Base-by-base conservation (phyloP, 352 stramenopile genomes). In the Globisporangium perplexum region DNA sequence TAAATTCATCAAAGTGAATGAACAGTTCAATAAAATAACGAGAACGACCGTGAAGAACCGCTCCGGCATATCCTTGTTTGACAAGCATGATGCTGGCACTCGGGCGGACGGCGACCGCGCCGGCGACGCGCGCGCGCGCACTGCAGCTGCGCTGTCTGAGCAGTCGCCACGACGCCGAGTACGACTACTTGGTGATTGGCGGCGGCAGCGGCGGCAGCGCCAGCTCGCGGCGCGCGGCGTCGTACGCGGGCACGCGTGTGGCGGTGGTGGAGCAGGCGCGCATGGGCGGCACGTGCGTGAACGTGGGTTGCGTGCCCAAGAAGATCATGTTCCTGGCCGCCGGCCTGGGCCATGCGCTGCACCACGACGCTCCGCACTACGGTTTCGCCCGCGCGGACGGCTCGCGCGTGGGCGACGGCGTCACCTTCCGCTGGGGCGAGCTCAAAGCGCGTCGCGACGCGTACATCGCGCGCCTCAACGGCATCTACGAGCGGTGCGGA, bases 221-320 rank as follows among this genome's bases (percentile, higher is more conserved):
- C 23, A 96, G 80, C 47, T 92, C 96, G 18, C 84, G 93, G 33
- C 85, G 94, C 57, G 90, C 96, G 12, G 94, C 93, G 22, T 70
- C 64, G 26, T 86, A 82, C 61, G 59, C 57, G 48, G 69, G 49
- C 85, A 98, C 73, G 81, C 97, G 97, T 62, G 96, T 99, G 22
- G 95, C 91, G 3, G 75, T 99, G 17, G 79, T 99, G 24, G 97
- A 99, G 71, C 75, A 83, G n/a, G 68, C 67, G 48, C 74, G 74
- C 33, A 66, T 92, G 49, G 96, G 95, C 48, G 97, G 97, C 52
- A 99, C 97, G n/a, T 99, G 97, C 60, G 97, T 99, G 48, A 99
- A 99, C 68, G 95, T 99, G 1, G 96, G 97, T 53, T 99, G 96
- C 75, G 96, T 99, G 43, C 96, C 97, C n/a, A 99, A 99, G 74